Base-by-base conservation (phyloP, 2,329 filamentous ascomycete species). In the Ustulina deusta region DNA sequence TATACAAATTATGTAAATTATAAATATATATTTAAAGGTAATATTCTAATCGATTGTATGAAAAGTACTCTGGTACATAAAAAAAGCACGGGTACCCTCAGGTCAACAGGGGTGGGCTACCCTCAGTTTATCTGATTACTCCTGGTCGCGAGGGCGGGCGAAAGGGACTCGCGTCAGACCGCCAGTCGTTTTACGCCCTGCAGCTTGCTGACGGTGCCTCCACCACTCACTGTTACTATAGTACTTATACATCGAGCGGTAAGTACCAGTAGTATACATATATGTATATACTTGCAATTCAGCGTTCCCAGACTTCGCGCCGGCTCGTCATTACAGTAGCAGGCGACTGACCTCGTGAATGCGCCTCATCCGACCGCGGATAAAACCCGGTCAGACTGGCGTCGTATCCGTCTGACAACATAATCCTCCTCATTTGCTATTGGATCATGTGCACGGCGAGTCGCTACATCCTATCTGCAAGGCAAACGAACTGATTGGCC, bases 371-470 rank as follows among this genome's bases (percentile, higher is more conserved):
- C 55, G 48, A 44, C 68, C 66, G 62, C 62, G 68, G 68, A 69
- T 68, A 56, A 7, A 22, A 29, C 20, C 68, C 68, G 68, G 68
- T 68, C 56, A 66, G 65, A 66, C 63, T 58, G 58, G 54, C 49
- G 66, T 66, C 36, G 59, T 44, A 69, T 65, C 62, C 66, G 66
- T 66, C 56, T 69, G 52, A 66, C 65, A 44, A 56, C 55, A 62
- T 63, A 42, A 64, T 34, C 40, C 27, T 40, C 44, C 25, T 32
- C n/a, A 34, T 62, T 27, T 52, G 27, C 54, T 49, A 29, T 15
- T 13, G 27, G 34, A 52, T 68, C 61, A 64, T 61, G 49, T 58
- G 57, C 32, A 40, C 56, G 29, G 20, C 60, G 20, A 36, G 42
- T 46, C 25, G 15, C 38, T 40, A 17, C n/a, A n/a, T 44, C 22